Conservation (phyloP, 2,329 filamentous ascomycete genomes). For the Pochonia chlamydosporia region DNA sequence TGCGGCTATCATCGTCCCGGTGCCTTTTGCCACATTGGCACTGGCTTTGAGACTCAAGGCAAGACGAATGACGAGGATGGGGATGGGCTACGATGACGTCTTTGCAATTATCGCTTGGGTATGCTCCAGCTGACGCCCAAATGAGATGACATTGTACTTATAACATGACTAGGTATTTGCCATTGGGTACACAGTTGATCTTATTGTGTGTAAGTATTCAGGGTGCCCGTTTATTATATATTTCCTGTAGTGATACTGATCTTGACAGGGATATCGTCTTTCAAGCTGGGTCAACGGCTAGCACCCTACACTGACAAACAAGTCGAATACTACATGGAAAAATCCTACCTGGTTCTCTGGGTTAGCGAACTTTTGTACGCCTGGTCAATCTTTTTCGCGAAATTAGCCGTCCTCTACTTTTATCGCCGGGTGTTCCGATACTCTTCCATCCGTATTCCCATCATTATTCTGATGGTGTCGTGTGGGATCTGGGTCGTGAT, state of each 20-base stretch:
- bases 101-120: slow-evolving; percentile 8
- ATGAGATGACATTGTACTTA: not conserved
- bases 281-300: not conserved
- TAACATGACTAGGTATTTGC: not conserved
- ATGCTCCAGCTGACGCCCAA: not conserved
- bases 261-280: not conserved
- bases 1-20: slow-evolving; percentile 13
- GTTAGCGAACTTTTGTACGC: slow-evolving; percentile 21
- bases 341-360: slow-evolving; percentile 18
- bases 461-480: slow-evolving; percentile 18
- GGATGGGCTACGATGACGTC: slow-evolving; percentile 15
- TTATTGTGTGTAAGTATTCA: not conserved
- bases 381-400: slow-evolving; percentile 21
- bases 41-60: slow-evolving; percentile 14
- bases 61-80: slow-evolving; percentile 16
- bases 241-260: too few species aligned
- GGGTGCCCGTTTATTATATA: too few species aligned
- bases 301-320: not conserved
- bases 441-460: slow-evolving; percentile 20
- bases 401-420: slow-evolving; percentile 22
- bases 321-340: not conserved
- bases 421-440: slow-evolving; percentile 25
- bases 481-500: slow-evolving; percentile 21
- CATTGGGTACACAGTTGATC: not conserved
- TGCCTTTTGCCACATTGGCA: slow-evolving; percentile 14